A percentile compares a stretch with the other conserved stretches of the same genome.
phyloP scores from a whole-genome alignment of 129 eudicot genomes.

The Oenanthe sinensis region DNA sequence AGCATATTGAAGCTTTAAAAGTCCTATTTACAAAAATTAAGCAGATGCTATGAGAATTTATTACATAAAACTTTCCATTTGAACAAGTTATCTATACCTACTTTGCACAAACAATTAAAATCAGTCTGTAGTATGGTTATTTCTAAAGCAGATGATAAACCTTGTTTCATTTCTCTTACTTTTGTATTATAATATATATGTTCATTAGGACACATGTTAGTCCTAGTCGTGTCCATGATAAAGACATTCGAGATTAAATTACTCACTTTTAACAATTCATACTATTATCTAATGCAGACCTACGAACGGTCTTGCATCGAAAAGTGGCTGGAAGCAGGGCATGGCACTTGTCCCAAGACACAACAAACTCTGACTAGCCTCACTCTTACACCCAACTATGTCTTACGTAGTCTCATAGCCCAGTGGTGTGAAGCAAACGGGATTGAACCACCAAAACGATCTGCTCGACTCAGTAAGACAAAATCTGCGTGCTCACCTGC shows the following conservation, averaged over 20 bases:
- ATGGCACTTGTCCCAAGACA: conserved; percentile 84
- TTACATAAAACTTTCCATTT: background rate
- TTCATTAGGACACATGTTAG: background rate
- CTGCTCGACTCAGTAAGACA: conserved; percentile 32
- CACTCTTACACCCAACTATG: conserved; percentile 76
- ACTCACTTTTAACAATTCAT: background rate
- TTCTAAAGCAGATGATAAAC: background rate
- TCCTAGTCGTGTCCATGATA: background rate
- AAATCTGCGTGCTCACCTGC: conserved; percentile 72
- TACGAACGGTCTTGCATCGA: conserved; percentile 79
- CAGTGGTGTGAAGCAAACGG: conserved; percentile 90
- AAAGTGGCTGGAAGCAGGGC: conserved; percentile 87
- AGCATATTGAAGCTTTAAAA: background rate
- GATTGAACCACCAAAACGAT: conserved; percentile 66
- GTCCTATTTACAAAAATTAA: background rate
- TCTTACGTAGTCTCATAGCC: conserved; percentile 76
- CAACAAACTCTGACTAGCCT: conserved; percentile 60
- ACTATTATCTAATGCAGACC: conserved; percentile 40
- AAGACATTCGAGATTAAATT: background rate
- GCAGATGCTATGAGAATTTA: background rate
- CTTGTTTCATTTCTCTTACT: background rate
- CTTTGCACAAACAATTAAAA: background rate
- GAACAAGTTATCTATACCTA: background rate
- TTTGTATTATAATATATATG: background rate
- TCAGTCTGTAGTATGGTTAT: background rate